Base-by-base conservation (phyloP, 352 stramenopile genomes). In the Globisporangium ultimum region DNA sequence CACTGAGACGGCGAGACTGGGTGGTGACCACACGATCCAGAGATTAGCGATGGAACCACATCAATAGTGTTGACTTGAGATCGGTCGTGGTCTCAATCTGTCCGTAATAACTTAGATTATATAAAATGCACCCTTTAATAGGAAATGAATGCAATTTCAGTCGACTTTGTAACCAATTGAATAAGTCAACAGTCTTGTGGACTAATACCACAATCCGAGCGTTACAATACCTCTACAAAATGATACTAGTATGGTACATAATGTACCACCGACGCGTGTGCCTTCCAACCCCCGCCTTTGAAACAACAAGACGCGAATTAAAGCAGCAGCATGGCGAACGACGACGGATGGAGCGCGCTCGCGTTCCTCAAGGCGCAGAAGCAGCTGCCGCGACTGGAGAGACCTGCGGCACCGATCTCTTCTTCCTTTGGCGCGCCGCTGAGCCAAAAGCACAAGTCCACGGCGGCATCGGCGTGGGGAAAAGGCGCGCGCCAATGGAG, bases 401-500 rank as follows among this genome's bases (percentile, higher is more conserved):
- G 22, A 8, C 15, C 24, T 38, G 21, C 43, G 43, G 2, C 42
- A 1, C 18, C 51, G 12, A 68, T 59, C 24, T 52, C 53, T 17
- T 21, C 51, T 2, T 57, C 41, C 18, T 18, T 49, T 41, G 48
- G 48, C 17, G 50, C 24, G 58, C 60, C 36, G 62, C 64, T 6
- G 45, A 60, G 24, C 43, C 54, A 28, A 6, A 34, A 22, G 46
- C 18, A 15, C 32, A 53, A 47, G 28, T 70, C 72, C 21, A 70
- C 66, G 7, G 62, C 72, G 2, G 63, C 67, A 13, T 58, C 70
- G 11, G 72, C 81, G 20, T 91, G 81, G 81, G 81, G 81, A 12
- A 73, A 76, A 53, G 77, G 74, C 48, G 20, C 70, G 15, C 72
- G 69, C 20, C 69, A 74, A 22, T 89, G 78, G 81, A 60, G 68